These are phyloP conservation scores for Actinomortierella ambigua DNA, from an alignment of 371 early-diverging fungal genomes.

Conservation along the genomic window DNA sequence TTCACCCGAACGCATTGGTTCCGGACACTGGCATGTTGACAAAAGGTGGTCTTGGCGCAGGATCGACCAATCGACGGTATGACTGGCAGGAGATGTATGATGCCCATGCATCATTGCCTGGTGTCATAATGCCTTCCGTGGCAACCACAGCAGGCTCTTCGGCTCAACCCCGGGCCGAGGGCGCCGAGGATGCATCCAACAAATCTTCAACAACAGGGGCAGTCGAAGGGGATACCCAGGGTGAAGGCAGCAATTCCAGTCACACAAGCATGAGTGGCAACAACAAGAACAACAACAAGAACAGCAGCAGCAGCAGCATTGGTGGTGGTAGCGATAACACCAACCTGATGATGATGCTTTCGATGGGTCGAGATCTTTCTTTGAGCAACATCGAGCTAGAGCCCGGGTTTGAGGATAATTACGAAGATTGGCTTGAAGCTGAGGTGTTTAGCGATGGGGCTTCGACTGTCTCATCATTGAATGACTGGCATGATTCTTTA, in stretches of 20 bases:
- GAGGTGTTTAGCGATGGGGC: conserved; percentile 53
- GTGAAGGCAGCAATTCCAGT: too few species aligned
- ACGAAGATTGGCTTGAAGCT: conserved; percentile 69
- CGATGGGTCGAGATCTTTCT: conserved; percentile 30
- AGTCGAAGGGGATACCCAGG: too few species aligned
- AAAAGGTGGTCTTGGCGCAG: conserved; percentile 15
- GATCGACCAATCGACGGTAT: conserved; percentile 4
- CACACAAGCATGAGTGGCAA: not conserved
- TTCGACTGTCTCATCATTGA: not conserved
- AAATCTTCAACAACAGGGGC: too few species aligned
- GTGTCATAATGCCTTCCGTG: conserved; percentile 4
- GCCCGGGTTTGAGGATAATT: conserved; percentile 57
- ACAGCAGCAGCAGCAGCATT: conserved; percentile 20
- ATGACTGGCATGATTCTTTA: too few species aligned
- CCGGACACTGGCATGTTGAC: conserved; percentile 34
- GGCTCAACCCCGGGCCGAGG: conserved; percentile 5
- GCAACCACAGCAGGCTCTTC: conserved; percentile 1
- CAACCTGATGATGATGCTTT: not conserved
- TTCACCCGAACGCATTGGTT: conserved; percentile 56
- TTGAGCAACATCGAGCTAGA: conserved; percentile 48
- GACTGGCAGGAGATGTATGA: conserved; percentile 51
- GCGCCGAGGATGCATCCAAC: conserved; percentile 1
- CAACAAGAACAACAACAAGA: conserved; percentile 23
- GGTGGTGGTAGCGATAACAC: not conserved
- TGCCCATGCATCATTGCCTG: conserved; percentile 40